These are phyloP conservation scores for Leccinum fuscescens DNA, from an alignment of 1,284 basidiomycete species.

Conservation along the genomic window DNA sequence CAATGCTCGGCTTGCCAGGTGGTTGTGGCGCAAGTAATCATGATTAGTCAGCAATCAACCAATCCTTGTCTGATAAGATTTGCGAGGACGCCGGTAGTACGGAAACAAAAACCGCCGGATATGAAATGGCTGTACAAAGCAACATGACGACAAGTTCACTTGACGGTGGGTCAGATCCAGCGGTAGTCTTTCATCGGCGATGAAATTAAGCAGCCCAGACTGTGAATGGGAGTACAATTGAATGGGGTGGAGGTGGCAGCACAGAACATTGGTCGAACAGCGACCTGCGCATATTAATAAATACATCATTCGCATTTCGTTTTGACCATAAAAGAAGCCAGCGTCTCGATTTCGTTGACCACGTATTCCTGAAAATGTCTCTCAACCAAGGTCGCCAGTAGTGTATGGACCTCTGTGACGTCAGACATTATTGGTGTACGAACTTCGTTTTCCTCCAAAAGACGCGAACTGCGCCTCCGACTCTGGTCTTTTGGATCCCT, in stretches of 20 bases:
- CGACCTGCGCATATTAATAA: slow-evolving; percentile 22
- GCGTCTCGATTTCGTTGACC: slow-evolving; percentile 72
- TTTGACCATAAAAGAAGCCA: slow-evolving; percentile 77
- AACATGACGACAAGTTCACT: neutral
- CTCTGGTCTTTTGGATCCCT: slow-evolving; percentile 58
- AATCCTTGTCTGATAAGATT: slow-evolving; percentile 28
- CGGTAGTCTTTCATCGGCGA: slow-evolving; percentile 2
- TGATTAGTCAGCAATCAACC: slow-evolving; percentile 24
- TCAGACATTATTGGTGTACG: slow-evolving; percentile 68
- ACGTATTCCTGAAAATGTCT: slow-evolving; percentile 66
- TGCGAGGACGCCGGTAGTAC: neutral
- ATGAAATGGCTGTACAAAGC: neutral
- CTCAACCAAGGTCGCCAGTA: slow-evolving; percentile 66
- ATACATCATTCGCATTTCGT: slow-evolving; percentile 46
- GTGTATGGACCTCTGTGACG: slow-evolving; percentile 58
- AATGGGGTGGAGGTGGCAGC: slow-evolving; percentile 3
- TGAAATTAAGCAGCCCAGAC: neutral
- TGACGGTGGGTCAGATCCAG: neutral
- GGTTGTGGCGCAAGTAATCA: neutral
- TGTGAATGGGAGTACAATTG: slow-evolving; percentile 20
- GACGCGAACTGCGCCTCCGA: slow-evolving; percentile 62
- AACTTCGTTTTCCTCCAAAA: slow-evolving; percentile 58
- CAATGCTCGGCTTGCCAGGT: neutral
- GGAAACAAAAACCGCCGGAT: neutral
- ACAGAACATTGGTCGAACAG: slow-evolving; percentile 13